Evolutionary conservation across 129 eudicot species (phyloP).

Genomic region (Ambrosia artemisiifolia): DNA sequence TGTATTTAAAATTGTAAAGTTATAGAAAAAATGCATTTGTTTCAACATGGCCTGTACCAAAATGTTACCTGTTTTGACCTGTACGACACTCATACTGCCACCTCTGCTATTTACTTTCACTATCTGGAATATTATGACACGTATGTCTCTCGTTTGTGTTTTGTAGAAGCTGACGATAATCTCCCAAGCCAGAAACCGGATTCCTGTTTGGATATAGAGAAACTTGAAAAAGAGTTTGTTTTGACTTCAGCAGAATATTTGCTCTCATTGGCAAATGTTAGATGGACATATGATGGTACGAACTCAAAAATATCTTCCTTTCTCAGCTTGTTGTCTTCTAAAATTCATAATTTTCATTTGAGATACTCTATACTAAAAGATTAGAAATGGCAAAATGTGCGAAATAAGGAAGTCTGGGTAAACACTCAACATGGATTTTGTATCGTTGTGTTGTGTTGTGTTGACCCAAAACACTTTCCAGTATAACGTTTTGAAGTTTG

Average conservation of each 20-base stretch:
- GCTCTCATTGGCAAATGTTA: conserved; percentile 69
- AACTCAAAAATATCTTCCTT: conserved; percentile 4
- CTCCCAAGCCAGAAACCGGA: conserved; percentile 40
- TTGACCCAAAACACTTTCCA: not conserved
- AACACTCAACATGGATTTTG: not conserved
- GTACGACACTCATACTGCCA: not conserved
- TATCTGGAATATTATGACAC: not conserved
- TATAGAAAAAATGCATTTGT: not conserved
- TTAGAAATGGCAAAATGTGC: not conserved
- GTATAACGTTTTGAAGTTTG: not conserved
- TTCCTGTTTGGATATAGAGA: conserved; percentile 56
- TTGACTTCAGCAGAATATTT: conserved; percentile 81
- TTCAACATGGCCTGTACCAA: not conserved
- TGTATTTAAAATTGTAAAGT: not conserved
- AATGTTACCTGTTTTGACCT: not conserved
- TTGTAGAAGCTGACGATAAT: conserved; percentile 50
- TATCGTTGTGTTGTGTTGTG: not conserved
- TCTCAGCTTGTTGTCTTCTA: not conserved
- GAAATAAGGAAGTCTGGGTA: not conserved
- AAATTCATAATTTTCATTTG: not conserved
- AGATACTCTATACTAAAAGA: not conserved
- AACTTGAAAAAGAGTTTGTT: conserved; percentile 88
- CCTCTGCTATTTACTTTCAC: not conserved
- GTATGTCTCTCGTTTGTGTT: conserved; percentile 4
- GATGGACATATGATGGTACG: conserved; percentile 79